Evolutionary conservation across 163 green algal genomes (phyloP), one percentile per base, ranked within the genome.

Genomic region (Chlorella variabilis): DNA sequence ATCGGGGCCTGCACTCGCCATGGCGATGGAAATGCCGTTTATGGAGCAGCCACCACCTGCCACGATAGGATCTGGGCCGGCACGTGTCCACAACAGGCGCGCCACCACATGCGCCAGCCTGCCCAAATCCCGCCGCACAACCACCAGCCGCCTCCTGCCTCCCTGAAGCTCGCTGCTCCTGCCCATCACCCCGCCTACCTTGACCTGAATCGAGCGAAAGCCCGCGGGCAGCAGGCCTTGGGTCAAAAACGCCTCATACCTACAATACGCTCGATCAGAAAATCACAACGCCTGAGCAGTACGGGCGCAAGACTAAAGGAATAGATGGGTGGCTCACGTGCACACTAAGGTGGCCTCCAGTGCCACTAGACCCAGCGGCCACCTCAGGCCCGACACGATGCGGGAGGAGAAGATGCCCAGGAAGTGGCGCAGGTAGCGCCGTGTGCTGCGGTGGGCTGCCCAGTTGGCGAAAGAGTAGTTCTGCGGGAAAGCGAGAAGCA

Each of bases 371-470:
- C 63, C 20, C 45, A 77, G 39, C 21, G 66, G 66, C 39, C n/a
- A 31, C 1, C 66, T 21, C 23, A 74, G 66, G 25, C 66, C 66
- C 25, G 31, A 74, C 66, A 74, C 39, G 25, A 74, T 58, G 23
- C 66, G 66, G 36, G 31, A 51, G 66, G 36, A n/a, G 39, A 74
- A 74, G 13, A 74, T 54, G 39, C 66, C 66, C 38, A 74, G 48
- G 27, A 74, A 74, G 39, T 74, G 66, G 11, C 66, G 66, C 38
- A 74, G 38, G 39, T 74, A 74, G 38, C 66, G 66, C 38, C 33
- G 38, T 27, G 66, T 74, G 66, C 66, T 74, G 38, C 66, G 38
- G 66, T 74, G 66, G 27, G 66, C 66, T 31, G 66, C 66, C 66
- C 66, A 74, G 38, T 39, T 31, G 21, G 54, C 20, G 39, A 58